Evolutionary conservation across 331 rosid species (phyloP), one percentile per base, ranked within the genome.

Genomic region (Prunus yedoensis): DNA sequence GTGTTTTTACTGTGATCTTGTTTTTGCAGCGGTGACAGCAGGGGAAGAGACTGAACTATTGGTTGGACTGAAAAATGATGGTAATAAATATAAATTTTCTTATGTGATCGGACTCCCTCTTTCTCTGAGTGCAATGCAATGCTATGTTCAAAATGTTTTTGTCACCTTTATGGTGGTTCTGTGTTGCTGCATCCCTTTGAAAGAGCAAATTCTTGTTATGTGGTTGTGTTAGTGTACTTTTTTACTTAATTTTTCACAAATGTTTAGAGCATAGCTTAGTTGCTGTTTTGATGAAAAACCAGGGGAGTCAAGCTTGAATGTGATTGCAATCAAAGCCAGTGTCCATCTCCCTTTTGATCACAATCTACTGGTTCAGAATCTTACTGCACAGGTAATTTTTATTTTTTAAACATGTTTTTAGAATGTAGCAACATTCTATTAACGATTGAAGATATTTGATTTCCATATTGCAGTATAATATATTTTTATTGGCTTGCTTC

Each of bases 41-140:
- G 97, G 99, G 76, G 91, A 92, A 79, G 97, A 94, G 78, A 77
- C 94, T 27, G 96, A 94, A 66, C 77, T 94, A 21, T 89, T 94
- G 1, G 97, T 93, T 2, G 97, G 97, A 77, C 70, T 94, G 70
- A 92, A 91, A 84, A 94, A 94, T 75, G 80, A 90, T 83, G 99
- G 99, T 92, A 89, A 85, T 21, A 64, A 76, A 71, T 8, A 20
- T 43, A 14, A 1, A 3, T 1, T 45, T 73, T 72, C 76, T 23
- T 72, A 3, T 20, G 21, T 21, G 20, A 3, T 30, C 4, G 21
- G 21, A 1, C 32, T 17, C 32, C 32, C 28, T 6, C 3, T 30
- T 20, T 56, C 15, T 66, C 21, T 68, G 10, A 10, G 51, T 68
- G 54, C 14, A 20, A 35, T 25, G 54, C 23, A 12, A 59, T 77